Percentiles rank a stretch among this genome's conserved stretches.
phyloP scores from a whole-genome alignment of 306 rosid genomes.

The Cucurbita ficifolia region DNA sequence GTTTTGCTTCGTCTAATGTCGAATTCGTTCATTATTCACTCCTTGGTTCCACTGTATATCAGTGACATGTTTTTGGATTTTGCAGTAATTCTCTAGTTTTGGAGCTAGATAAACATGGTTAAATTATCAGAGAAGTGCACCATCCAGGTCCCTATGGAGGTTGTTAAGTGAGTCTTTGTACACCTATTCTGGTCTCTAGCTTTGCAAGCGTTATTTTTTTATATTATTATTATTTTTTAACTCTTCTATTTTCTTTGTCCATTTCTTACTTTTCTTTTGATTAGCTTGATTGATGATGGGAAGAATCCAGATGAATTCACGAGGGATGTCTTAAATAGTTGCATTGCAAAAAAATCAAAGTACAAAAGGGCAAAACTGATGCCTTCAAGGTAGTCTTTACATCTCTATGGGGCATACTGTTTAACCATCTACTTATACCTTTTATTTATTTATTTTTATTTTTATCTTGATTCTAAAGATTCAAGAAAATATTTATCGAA shows the following conservation, averaged over 20 bases:
- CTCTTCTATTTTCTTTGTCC: neutral
- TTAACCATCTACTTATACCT: neutral
- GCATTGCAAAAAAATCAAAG: slow-evolving; percentile 91
- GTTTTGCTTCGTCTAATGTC: slow-evolving; percentile 4
- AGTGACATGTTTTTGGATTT: neutral
- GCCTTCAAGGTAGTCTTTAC: slow-evolving; percentile 57
- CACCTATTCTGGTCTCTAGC: neutral
- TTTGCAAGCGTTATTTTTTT: neutral
- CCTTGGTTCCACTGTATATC: neutral
- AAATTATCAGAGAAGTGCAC: slow-evolving; percentile 77
- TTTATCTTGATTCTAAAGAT: neutral
- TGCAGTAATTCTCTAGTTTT: slow-evolving; percentile 66
- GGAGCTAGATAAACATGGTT: slow-evolving; percentile 79
- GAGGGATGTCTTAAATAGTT: slow-evolving; percentile 71
- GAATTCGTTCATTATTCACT: neutral
- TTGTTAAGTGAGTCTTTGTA: slow-evolving; percentile 54
- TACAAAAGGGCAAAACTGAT: slow-evolving; percentile 83
- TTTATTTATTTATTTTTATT: no score
- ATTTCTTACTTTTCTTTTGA: slow-evolving; percentile 8
- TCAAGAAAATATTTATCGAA: slow-evolving; percentile 7
- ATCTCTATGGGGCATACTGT: neutral
- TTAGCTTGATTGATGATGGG: slow-evolving; percentile 86
- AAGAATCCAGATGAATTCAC: slow-evolving; percentile 97
- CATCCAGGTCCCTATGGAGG: slow-evolving; percentile 94
- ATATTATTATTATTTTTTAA: neutral